These are phyloP conservation scores for Aspergillaceae sp. DNA, from an alignment of 2,329 filamentous ascomycete genomes.

Conservation along the genomic window DNA sequence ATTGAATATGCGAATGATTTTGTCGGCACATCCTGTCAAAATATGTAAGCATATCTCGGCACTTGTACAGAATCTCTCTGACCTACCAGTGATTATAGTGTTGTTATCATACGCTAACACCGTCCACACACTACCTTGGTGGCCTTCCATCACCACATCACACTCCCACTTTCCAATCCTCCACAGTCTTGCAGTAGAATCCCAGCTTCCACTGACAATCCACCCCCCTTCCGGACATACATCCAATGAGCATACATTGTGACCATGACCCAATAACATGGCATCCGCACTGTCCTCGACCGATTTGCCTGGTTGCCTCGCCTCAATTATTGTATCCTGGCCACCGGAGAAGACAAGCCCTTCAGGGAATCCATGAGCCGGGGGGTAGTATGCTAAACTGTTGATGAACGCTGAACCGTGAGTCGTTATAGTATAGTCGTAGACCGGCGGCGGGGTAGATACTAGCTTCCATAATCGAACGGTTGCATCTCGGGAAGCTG, in stretches of 20 bases:
- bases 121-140: conserved; percentile 81
- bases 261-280: conserved; percentile 73
- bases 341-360: conserved; percentile 82
- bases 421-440: conserved; percentile 68
- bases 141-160: conserved; percentile 61
- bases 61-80: too few relatives aligned
- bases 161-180: conserved; percentile 75
- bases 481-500: conserved; percentile 83
- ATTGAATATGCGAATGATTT: conserved; percentile 76
- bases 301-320: conserved; percentile 60
- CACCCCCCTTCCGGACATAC: conserved; percentile 62
- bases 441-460: conserved; percentile 57
- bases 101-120: conserved; percentile 73
- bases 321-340: conserved; percentile 87
- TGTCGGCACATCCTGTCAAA: conserved; percentile 66
- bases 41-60: not conserved
- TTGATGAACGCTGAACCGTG: conserved; percentile 85
- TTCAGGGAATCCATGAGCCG: conserved; percentile 59
- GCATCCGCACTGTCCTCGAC: conserved; percentile 72
- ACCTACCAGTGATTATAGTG: conserved; percentile 64
- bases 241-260: conserved; percentile 83
- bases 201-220: conserved; percentile 90
- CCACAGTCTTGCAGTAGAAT: conserved; percentile 81
- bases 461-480: conserved; percentile 76
- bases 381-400: conserved; percentile 65